A percentile compares a stretch with the other conserved stretches of the same genome.
These are phyloP conservation scores for Filosporella fistucella DNA, from an alignment of 495 filamentous ascomycete genomes.

Conservation along the genomic window DNA sequence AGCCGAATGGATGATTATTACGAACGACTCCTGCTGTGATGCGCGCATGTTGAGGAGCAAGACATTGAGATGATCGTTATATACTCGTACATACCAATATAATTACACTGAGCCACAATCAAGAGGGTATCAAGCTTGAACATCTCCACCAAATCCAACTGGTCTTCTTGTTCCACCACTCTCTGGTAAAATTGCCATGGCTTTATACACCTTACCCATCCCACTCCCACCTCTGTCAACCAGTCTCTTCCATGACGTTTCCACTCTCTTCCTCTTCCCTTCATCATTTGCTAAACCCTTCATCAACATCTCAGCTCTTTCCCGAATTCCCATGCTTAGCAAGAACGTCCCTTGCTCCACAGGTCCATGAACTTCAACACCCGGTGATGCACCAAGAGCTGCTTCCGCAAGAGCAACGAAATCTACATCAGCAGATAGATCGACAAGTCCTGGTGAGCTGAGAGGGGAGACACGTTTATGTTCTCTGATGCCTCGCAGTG, in stretches of 20 bases:
- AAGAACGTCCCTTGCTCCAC: slow-evolving; percentile 83
- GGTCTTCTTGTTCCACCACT: slow-evolving; percentile 67
- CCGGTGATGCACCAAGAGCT: slow-evolving; percentile 65
- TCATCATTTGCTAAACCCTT: slow-evolving; percentile 39
- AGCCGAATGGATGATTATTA: too few species aligned
- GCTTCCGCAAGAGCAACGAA: slow-evolving; percentile 81
- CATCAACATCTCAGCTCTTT: slow-evolving; percentile 68
- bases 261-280: slow-evolving; percentile 55
- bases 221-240: slow-evolving; percentile 72
- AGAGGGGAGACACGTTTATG: slow-evolving; percentile 77
- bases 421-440: slow-evolving; percentile 89
- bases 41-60: too few species aligned
- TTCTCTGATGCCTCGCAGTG: slow-evolving; percentile 75
- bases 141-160: slow-evolving; percentile 86
- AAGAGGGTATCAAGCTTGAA: slow-evolving; percentile 31
- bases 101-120: too few species aligned
- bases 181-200: slow-evolving; percentile 83
- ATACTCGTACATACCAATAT: too few species aligned
- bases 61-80: too few species aligned
- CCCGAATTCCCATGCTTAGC: slow-evolving; percentile 69
- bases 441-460: slow-evolving; percentile 68
- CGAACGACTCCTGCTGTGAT: too few species aligned
- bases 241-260: slow-evolving; percentile 70
- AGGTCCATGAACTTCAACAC: slow-evolving; percentile 89
- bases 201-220: slow-evolving; percentile 95